These are phyloP conservation scores for Argentina anserina DNA, from an alignment of 306 rosid species.

Conservation along the genomic window DNA sequence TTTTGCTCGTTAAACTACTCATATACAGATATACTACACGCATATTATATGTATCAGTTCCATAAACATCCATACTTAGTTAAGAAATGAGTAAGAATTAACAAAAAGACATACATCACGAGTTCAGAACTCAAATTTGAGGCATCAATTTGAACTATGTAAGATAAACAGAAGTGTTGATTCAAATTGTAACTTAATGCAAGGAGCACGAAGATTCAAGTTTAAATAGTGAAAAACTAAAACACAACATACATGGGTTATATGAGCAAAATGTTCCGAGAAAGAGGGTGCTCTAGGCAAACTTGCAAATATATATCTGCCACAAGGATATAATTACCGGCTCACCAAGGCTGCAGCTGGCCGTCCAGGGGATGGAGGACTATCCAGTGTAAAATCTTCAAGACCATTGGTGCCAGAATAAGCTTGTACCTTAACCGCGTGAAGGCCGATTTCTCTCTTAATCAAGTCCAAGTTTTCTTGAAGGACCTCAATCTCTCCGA, in stretches of 20 bases:
- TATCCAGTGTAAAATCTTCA: slow-evolving; percentile 63
- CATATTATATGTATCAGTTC: neutral
- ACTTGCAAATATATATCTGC: neutral
- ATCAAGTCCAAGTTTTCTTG: slow-evolving; percentile 71
- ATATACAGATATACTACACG: neutral
- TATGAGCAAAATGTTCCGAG: neutral
- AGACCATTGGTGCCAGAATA: slow-evolving; percentile 45
- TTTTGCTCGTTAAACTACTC: neutral
- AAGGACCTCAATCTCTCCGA: slow-evolving; percentile 81
- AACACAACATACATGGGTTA: neutral
- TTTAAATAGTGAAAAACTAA: neutral
- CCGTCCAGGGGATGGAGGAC: slow-evolving; percentile 85
- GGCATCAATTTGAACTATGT: neutral
- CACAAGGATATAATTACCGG: slow-evolving; percentile 12
- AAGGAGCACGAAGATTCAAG: neutral
- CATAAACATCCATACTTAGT: neutral
- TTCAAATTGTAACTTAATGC: neutral
- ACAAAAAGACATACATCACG: neutral
- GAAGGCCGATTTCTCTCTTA: slow-evolving; percentile 71
- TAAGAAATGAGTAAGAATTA: neutral
- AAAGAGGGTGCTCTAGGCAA: slow-evolving; percentile 4
- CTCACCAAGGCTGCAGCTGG: slow-evolving; percentile 77
- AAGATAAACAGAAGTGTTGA: neutral
- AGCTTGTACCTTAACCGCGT: slow-evolving; percentile 48
- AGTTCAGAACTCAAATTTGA: neutral